A percentile compares a stretch with the other conserved stretches of the same genome.
Evolutionary conservation across 2,329 filamentous ascomycete genomes (phyloP).

Genomic region (Macroventuria anomochaeta): DNA sequence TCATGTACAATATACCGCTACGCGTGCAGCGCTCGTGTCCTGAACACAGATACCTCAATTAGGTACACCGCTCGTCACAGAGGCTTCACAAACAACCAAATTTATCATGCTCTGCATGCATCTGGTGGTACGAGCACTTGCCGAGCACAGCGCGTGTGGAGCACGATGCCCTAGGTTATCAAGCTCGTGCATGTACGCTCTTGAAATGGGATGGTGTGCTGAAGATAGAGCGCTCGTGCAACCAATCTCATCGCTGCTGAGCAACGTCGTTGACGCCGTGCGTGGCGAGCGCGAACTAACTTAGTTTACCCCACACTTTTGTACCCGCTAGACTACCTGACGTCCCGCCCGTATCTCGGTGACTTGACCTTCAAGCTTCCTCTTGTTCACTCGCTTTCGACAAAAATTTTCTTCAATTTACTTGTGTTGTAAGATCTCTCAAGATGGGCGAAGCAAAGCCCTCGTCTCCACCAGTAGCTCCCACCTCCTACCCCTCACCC

Average conservation of each 20-base stretch:
- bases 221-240: conserved; percentile 2
- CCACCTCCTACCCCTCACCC: conserved; percentile 25
- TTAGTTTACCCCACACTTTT: conserved; percentile 19
- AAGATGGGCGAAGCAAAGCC: conserved; percentile 20
- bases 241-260: conserved; percentile 10
- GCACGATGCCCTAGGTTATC: neutral
- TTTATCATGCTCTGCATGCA: conserved; percentile 8
- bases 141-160: conserved; percentile 11
- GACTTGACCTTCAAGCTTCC: neutral
- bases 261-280: conserved; percentile 12
- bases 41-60: neutral
- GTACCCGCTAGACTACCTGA: conserved; percentile 10
- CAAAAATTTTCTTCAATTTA: neutral
- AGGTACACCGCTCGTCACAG: neutral
- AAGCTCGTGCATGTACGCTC: conserved; percentile 4
- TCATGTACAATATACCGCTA: conserved; percentile 5
- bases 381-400: neutral
- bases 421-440: neutral
- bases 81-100: conserved; percentile 8
- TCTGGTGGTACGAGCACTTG: conserved; percentile 7
- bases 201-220: neutral
- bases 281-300: conserved; percentile 3
- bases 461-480: conserved; percentile 21
- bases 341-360: conserved; percentile 3
- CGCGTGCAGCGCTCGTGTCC: conserved; percentile 3